Base-by-base conservation (phyloP, 805 yeast genomes). In the Lachancea waltii region DNA sequence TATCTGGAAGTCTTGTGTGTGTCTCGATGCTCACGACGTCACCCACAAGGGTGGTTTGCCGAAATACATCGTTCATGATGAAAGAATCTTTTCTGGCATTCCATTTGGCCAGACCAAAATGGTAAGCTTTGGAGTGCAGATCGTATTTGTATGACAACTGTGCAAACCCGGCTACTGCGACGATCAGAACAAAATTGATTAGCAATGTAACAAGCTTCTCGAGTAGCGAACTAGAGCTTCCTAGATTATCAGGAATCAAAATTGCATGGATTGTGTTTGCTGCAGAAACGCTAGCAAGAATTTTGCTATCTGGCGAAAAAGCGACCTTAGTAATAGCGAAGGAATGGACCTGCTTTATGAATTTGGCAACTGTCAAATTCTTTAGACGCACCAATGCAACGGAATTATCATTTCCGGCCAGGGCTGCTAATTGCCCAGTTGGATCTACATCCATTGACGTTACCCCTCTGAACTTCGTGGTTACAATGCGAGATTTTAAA, bases 251-350 rank as follows among this genome's bases (percentile, higher is more conserved):
- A 3, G 92, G 89, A 15, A 85, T 57, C 40, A 65, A 68, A 41
- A 79, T 62, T 7, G 85, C 76, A 48, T 72, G 76, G 20, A 86
- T 72, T 1, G 85, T 70, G 44, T 81, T 79, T 3, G 92, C 84
- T 1, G 89, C 94, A 23, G 90, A 80, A 0, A 77, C 80, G 16
- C 85, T 73, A 3, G 85, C 90, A 34, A 85, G 61, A 39, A 69
- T 69, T 35, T 72, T 62, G 6, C 89, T 86, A 53, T 76, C 69
- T 10, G 83, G 80, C 4, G 86, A 79, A 43, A 85, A 79, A 2
- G 75, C 65, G 7, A 85, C 75, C 30, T 73, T 70, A 0, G 96
- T 86, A 36, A 86, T 78, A 18, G 94, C 86, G 57, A 84, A 84
- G 7, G 71, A 65, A 56, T 87, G 96, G 38, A 83, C 77, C 43